A percentile compares a stretch with the other conserved stretches of the same genome.
phyloP scores from a whole-genome alignment of 1,139 yeast genomes.

The Yamadazyma friedrichii region DNA sequence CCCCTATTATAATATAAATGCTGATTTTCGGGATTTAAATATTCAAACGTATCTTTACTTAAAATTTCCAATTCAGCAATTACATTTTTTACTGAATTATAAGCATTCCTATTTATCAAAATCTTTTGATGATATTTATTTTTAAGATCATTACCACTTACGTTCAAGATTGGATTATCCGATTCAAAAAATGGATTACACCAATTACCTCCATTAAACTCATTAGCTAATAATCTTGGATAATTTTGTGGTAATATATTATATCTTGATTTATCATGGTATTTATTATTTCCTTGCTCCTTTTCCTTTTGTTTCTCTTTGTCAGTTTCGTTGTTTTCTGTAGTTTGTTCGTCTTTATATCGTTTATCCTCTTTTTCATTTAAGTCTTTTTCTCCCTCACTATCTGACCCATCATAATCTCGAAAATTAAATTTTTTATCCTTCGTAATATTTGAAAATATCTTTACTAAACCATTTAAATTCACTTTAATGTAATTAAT shows the following conservation, averaged over 20 bases:
- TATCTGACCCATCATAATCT: slow-evolving; percentile 43
- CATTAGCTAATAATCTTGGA: slow-evolving; percentile 64
- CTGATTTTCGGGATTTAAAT: slow-evolving; percentile 37
- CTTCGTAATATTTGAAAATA: slow-evolving; percentile 29
- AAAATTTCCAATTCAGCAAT: slow-evolving; percentile 38
- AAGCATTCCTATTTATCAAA: slow-evolving; percentile 50
- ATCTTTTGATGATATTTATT: slow-evolving; percentile 45
- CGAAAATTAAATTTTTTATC: slow-evolving; percentile 31
- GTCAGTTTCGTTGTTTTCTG: slow-evolving; percentile 6
- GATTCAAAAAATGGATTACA: slow-evolving; percentile 61
- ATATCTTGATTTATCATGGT: slow-evolving; percentile 23
- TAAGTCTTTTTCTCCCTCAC: slow-evolving; percentile 36
- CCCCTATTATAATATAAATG: slow-evolving; percentile 32
- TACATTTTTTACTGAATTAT: slow-evolving; percentile 32
- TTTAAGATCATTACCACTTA: slow-evolving; percentile 47
- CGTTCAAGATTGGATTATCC: slow-evolving; percentile 37
- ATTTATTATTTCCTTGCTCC: slow-evolving; percentile 4
- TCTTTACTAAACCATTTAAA: slow-evolving; percentile 26
- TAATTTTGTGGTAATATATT: slow-evolving; percentile 58
- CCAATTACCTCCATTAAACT: slow-evolving; percentile 75
- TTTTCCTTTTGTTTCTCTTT: slow-evolving; percentile 1
- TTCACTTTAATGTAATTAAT: slow-evolving; percentile 32
- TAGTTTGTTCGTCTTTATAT: background rate
- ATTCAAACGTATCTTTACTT: slow-evolving; percentile 40
- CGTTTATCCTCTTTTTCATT: slow-evolving; percentile 30